Percentiles rank a stretch among this genome's conserved stretches.
Evolutionary conservation across 1,284 basidiomycete genomes (phyloP).

Genomic region (Ganoderma lucidum): DNA sequence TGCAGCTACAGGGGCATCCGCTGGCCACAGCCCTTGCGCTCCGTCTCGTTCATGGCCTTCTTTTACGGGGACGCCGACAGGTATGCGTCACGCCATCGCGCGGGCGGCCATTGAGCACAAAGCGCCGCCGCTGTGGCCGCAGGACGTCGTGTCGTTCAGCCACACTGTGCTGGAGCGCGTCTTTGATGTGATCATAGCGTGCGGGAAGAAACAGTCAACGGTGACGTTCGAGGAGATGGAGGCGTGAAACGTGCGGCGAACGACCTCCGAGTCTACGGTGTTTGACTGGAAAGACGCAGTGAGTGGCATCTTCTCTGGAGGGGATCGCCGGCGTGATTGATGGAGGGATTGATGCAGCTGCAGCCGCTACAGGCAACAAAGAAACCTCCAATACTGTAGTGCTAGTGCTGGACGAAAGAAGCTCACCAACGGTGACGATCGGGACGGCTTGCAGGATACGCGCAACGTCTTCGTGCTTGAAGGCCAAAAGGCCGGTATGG

Average conservation of each 20-base stretch:
- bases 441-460: too few species aligned
- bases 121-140: not conserved
- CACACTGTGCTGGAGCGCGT: constrained; percentile 32
- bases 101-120: not conserved
- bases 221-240: constrained; percentile 57
- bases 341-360: not conserved
- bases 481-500: too few species aligned
- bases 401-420: too few species aligned
- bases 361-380: too few species aligned
- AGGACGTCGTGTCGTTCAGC: not conserved
- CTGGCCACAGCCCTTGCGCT: constrained; percentile 19
- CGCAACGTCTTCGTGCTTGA: too few species aligned
- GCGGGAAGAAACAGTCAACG: constrained; percentile 48
- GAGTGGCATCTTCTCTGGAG: not conserved
- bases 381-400: too few species aligned
- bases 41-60: not conserved
- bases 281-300: constrained; percentile 22
- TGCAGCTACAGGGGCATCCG: constrained; percentile 14
- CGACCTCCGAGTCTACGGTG: not conserved
- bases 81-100: not conserved
- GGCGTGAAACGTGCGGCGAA: constrained; percentile 37
- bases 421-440: too few species aligned
- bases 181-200: constrained; percentile 44
- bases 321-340: not conserved
- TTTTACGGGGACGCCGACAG: not conserved